phyloP scores from a whole-genome alignment of 1,284 basidiomycete species.

The Golubevia pallescens region DNA sequence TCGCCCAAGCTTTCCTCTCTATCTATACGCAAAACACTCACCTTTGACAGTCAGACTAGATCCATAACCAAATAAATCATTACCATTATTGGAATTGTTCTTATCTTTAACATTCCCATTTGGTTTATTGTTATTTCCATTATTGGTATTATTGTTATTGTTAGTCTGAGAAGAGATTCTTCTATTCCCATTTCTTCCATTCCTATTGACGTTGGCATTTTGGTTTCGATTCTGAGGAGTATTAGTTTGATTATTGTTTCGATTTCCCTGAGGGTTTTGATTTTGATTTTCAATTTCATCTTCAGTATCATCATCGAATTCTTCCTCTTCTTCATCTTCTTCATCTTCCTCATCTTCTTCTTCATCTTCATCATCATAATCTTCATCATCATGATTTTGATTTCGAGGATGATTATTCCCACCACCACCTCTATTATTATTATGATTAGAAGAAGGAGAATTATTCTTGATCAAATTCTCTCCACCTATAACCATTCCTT shows the following conservation, averaged over 20 bases:
- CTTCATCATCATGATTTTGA: slow-evolving; percentile 22
- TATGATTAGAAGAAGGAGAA: slow-evolving; percentile 18
- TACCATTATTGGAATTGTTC: slow-evolving; percentile 41
- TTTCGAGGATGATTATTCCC: too few relatives aligned
- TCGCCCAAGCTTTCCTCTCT: too few relatives aligned
- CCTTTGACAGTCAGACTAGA: slow-evolving; percentile 82
- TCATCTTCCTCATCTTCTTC: slow-evolving; percentile 55
- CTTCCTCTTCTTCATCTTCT: slow-evolving; percentile 70
- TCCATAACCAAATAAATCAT: slow-evolving; percentile 79
- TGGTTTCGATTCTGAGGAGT: too few relatives aligned
- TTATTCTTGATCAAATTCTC: slow-evolving; percentile 65
- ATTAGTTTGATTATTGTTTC: slow-evolving; percentile 68
- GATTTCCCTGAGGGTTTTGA: slow-evolving; percentile 65
- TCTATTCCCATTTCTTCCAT: too few relatives aligned
- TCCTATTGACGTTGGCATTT: too few relatives aligned
- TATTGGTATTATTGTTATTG: neutral
- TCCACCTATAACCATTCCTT: slow-evolving; percentile 81
- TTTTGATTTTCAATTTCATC: slow-evolving; percentile 61
- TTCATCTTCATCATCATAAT: slow-evolving; percentile 46
- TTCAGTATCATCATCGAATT: slow-evolving; percentile 74
- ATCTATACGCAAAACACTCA: too few relatives aligned
- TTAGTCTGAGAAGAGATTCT: too few relatives aligned
- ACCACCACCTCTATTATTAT: too few relatives aligned
- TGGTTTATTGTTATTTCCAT: slow-evolving; percentile 65
- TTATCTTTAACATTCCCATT: slow-evolving; percentile 3